Evolutionary conservation across 176 grass and related monocot genomes (phyloP), one percentile per base, ranked within the genome.

Genomic region (Carex parvula): DNA sequence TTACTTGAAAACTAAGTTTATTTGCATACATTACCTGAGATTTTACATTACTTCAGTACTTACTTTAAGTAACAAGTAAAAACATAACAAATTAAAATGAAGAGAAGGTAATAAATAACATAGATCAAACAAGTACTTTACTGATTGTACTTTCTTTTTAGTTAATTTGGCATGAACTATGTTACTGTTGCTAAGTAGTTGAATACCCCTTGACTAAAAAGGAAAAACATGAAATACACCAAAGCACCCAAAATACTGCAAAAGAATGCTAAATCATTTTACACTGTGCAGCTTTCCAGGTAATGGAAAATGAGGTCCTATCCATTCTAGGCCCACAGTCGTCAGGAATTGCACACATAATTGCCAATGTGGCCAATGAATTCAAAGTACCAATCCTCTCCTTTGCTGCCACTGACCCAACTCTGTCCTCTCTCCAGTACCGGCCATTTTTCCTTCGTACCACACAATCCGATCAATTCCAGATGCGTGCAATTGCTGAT

Each of bases 341-440:
- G 0, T 99, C 93, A 14, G 84, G 68, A 72, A 88, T 90, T 55
- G 91, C 88, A 13, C 96, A 93, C 76, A 89, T 95, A 62, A 86
- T 95, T 12, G 92, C 96, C 20, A 82, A 89, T 68, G 83, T 98
- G 21, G 88, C 70, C 48, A 88, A 86, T 80, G 89, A 92, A 79
- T 93, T 98, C 17, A 86, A 80, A 79, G 81, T 95, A 15, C 96
- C 96, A 18, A 88, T 95, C 53, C 39, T 99, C 20, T 92, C 96
- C 71, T 99, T 95, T 60, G 87, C 86, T 26, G 92, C 96, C 42
- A 95, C 96, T 15, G 96, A 99, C 81, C 96, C 96, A 0, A 83
- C 96, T 70, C 93, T 99, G 3, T 21, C 89, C 39, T 86, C 90
- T 17, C 33, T 79, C n/a, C 89, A 97, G 85, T 94, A 88, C 79